phyloP scores from a whole-genome alignment of 2,329 filamentous ascomycete genomes.

The Trichoderma guizhouense region DNA sequence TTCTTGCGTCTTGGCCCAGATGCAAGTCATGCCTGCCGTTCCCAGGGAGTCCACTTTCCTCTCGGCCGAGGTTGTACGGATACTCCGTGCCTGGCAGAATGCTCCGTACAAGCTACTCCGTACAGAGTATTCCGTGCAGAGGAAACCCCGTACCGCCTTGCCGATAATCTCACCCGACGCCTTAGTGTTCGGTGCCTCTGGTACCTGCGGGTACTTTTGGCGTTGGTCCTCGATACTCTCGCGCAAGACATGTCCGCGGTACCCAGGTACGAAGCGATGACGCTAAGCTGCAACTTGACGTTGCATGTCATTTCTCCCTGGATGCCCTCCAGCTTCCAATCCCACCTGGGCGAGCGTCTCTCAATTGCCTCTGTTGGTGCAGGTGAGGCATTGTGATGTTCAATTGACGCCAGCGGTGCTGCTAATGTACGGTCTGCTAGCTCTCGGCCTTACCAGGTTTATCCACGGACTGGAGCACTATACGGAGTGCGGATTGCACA shows the following conservation, averaged over 20 bases:
- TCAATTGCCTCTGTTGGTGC: background rate
- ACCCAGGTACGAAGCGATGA: background rate
- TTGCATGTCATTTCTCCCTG: background rate
- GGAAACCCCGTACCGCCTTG: background rate
- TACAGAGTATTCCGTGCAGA: background rate
- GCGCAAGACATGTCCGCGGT: background rate
- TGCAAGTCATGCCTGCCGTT: conserved; percentile 16
- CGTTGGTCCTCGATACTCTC: background rate
- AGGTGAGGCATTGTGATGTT: background rate
- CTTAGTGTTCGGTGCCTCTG: background rate
- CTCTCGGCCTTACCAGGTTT: background rate
- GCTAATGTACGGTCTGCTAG: background rate
- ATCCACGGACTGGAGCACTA: background rate
- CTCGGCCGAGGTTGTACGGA: conserved; percentile 7
- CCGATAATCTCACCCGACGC: background rate
- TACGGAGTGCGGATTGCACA: background rate
- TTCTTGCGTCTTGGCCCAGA: background rate
- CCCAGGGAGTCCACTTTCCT: background rate
- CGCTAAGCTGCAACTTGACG: background rate
- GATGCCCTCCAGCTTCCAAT: background rate
- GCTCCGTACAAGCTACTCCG: background rate
- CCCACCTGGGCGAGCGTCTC: background rate
- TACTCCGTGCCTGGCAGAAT: background rate
- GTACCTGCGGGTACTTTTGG: background rate
- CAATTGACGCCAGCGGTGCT: background rate